Evolutionary conservation across 441 rosid genomes (phyloP), one percentile per base, ranked within the genome.

Genomic region (Populus hybrid): DNA sequence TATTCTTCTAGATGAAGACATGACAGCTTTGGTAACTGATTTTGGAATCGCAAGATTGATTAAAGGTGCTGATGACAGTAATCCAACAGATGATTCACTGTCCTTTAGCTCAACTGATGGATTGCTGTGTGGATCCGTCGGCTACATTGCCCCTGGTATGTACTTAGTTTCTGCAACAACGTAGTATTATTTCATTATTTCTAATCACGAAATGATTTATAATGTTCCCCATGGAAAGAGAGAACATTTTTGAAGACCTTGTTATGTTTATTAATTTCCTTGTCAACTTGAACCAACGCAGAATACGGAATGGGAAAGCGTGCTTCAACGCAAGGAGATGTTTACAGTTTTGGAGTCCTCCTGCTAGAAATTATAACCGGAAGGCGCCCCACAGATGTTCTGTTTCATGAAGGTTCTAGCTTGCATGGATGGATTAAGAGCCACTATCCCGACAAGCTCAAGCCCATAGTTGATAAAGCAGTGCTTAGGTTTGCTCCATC

Each of bases 121-220:
- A 59, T 79, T 90, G 78, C 74, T 95, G 61, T 89, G 97, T 23
- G 98, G 99, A 80, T 93, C 98, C 54, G 81, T 92, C 0, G 99
- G 99, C 81, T 95, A 95, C 76, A 91, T 93, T 28, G 93, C 99
- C 21, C 99, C 99, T 8, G 99, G 98, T 92, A 87, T 54, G 89
- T 74, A 32, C 66, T 46, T 40, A 42, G 59, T 4, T 26, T 20
- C 50, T n/a, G 24, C 2, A 61, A 10, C 28, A 61, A 1, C 66
- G 10, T 21, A 1, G 66, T 61, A 61, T 21, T 3, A 3, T 61
- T 21, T 61, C 66, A 61, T 61, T 61, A 61, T 61, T 21, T 61
- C 28, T 61, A 61, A 61, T 21, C 3, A 61, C 23, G 28, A 61
- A 59, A 61, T 61, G 66, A 21, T 21, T 21, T 21, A 61, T 61